Evolutionary conservation across 192 early-diverging fungal genomes (phyloP).

Genomic region (Spizellomyces punctatus): DNA sequence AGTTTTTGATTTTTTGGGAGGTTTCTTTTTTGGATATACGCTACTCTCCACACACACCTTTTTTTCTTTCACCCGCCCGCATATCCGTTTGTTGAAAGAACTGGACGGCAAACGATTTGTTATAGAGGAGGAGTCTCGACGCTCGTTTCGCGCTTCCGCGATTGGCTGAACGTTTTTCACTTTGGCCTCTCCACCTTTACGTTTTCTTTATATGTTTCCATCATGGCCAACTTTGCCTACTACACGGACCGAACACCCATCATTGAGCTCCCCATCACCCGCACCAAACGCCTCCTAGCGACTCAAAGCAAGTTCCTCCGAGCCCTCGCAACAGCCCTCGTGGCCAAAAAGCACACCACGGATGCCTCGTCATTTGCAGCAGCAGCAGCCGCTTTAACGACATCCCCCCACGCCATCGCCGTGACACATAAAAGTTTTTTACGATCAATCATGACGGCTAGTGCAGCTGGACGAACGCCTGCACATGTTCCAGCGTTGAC

Average conservation of each 20-base stretch:
- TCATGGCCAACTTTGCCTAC: neutral
- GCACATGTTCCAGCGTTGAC: neutral
- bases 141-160: too few relatives aligned
- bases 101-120: too few relatives aligned
- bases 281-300: constrained; percentile 8
- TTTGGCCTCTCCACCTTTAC: too few relatives aligned
- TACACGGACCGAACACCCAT: neutral
- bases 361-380: neutral
- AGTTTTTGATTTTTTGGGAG: too few relatives aligned
- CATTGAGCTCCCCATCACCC: neutral
- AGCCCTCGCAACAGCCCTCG: constrained; percentile 17
- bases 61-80: too few relatives aligned
- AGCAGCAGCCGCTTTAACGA: neutral
- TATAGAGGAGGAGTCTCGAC: too few relatives aligned
- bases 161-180: too few relatives aligned
- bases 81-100: too few relatives aligned
- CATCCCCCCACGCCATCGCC: neutral
- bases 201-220: too few relatives aligned
- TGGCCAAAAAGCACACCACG: constrained; percentile 1
- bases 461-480: neutral
- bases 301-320: constrained; percentile 16
- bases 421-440: constrained; percentile 20
- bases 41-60: too few relatives aligned
- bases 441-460: constrained; percentile 5
- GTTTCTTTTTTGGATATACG: too few relatives aligned